These are phyloP conservation scores for Kuraishia hungarica DNA, from an alignment of 805 yeast genomes.

Conservation along the genomic window DNA sequence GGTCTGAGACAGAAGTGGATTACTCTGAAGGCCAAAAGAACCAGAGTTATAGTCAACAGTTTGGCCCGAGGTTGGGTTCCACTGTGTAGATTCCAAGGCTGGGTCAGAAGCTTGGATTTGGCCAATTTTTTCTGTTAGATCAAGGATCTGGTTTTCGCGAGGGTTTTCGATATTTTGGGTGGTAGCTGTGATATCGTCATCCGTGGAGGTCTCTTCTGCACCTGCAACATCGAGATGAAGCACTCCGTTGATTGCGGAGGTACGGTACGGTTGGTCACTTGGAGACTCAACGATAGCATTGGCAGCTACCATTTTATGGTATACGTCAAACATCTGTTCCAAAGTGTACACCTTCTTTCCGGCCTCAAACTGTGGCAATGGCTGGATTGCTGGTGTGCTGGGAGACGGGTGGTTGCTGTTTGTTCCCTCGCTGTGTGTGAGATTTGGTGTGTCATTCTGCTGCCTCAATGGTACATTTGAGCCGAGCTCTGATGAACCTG, in stretches of 20 bases:
- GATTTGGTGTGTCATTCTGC: not conserved
- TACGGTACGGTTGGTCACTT: conserved; percentile 21
- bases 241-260: conserved; percentile 14
- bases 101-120: not conserved
- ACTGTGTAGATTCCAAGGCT: not conserved
- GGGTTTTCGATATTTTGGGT: not conserved
- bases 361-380: not conserved
- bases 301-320: conserved; percentile 29
- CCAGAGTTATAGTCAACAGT: not conserved
- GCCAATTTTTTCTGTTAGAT: not conserved
- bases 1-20: not conserved
- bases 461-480: not conserved
- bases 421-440: conserved; percentile 7
- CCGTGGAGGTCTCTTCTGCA: conserved; percentile 15
- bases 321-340: conserved; percentile 45
- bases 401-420: conserved; percentile 4
- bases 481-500: not conserved
- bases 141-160: conserved; percentile 9
- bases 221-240: conserved; percentile 10
- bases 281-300: conserved; percentile 18
- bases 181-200: conserved; percentile 7
- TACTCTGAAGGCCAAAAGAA: not conserved
- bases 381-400: not conserved
- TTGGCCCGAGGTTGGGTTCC: not conserved
- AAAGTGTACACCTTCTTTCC: conserved; percentile 28